Evolutionary conservation across 495 filamentous ascomycete species (phyloP), one percentile per base, ranked within the genome.

Genomic region (Penicillium pancosmium): DNA sequence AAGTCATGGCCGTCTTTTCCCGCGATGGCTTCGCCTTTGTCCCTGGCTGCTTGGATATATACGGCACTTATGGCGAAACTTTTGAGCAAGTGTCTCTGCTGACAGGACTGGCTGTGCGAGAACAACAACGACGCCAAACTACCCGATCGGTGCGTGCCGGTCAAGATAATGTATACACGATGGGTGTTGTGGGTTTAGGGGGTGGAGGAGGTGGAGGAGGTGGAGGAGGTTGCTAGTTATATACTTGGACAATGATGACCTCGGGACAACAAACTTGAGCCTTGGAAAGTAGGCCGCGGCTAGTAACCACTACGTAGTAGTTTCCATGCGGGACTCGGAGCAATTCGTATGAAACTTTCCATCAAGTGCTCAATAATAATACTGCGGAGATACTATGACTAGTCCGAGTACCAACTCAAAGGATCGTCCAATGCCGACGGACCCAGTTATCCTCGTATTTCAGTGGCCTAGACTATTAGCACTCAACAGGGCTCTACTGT

Each of bases 1-100:
- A 56, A 11, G 43, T 57, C n/a, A 11, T 60, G 2, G 61, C 61
- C 2, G 61, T 64, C 10, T 64, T 60, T 41, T 64, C 61, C 12
- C 60, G 57, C 5, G 50, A 60, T 21, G 33, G 48, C 9, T 50
- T 47, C 31, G 41, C 53, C 11, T 38, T 64, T 18, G 57, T 60
- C 3, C 31, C 61, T 4, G 61, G 57, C 6, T 18, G 10, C 11
- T 34, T 64, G 9, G 62, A 64, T 50, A 57, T 64, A 13, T 54
- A 43, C 50, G 54, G 50, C 7, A 48, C 57, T 19, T 50, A 54
- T 41, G 57, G 54, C 12, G 57, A 61, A 13, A 38, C 25, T 5
- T 60, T 61, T 48, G 57, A 55, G 34, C 62, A 41, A n/a, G 31
- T 56, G 27, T 47, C 46, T 1, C 47, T 64, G 5, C 13, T 64